Conservation (phyloP, 202 grass and related monocot species). For the Elaeis oleifera region DNA sequence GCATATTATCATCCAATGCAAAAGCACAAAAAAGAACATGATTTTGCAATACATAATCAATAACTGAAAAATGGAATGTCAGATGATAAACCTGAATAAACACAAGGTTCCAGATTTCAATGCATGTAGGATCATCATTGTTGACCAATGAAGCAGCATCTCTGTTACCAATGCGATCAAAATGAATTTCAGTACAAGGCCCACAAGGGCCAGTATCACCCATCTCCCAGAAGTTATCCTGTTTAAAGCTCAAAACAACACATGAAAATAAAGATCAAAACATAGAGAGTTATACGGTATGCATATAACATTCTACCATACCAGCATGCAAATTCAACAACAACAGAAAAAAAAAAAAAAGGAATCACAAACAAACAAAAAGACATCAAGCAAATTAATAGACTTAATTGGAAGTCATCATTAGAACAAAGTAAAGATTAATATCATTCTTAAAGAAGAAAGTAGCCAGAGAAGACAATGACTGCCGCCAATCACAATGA, state of each 20-base stretch:
- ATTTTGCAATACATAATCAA: neutral
- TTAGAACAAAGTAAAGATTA: no score
- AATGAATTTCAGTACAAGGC: slow-evolving; percentile 99
- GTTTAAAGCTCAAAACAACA: slow-evolving; percentile 13
- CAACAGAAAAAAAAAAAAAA: no score
- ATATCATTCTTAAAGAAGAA: no score
- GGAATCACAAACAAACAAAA: no score
- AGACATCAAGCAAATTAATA: no score
- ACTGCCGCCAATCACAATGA: no score
- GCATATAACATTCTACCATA: no score
- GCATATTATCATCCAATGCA: no score
- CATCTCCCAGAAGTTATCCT: slow-evolving; percentile 99
- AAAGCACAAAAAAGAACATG: neutral
- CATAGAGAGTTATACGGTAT: no score
- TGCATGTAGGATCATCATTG: slow-evolving; percentile 93
- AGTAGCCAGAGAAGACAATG: no score
- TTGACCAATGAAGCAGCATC: slow-evolving; percentile 89
- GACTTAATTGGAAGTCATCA: no score
- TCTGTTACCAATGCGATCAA: slow-evolving; percentile 71
- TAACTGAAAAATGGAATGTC: neutral
- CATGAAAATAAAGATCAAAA: neutral
- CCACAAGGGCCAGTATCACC: slow-evolving; percentile 96
- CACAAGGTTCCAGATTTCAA: slow-evolving; percentile 98
- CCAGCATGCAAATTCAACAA: no score
- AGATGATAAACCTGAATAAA: slow-evolving; percentile 74